These are phyloP conservation scores for Vaccinium darrowii DNA, from an alignment of 148 eudicot species.

Conservation along the genomic window DNA sequence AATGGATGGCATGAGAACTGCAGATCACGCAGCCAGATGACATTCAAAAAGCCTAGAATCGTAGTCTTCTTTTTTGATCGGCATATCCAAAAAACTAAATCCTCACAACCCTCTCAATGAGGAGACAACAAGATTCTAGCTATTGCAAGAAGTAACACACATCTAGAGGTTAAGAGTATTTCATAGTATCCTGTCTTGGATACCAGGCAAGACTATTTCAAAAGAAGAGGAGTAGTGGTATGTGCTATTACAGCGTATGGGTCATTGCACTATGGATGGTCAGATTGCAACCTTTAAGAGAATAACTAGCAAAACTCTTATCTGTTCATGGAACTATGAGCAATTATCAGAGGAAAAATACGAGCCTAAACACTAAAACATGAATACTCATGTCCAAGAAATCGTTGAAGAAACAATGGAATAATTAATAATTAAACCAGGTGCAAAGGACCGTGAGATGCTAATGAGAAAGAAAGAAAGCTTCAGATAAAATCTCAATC, in stretches of 20 bases:
- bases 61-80: background rate
- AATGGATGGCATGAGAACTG: background rate
- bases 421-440: background rate
- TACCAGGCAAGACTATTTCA: background rate
- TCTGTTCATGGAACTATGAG: background rate
- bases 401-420: background rate
- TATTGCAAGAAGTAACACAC: background rate
- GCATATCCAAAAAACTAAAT: background rate
- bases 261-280: constrained; percentile 1
- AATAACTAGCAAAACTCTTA: background rate
- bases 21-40: background rate
- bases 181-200: background rate
- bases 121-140: background rate
- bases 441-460: background rate
- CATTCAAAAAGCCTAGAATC: background rate
- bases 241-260: background rate
- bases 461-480: background rate
- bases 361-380: background rate
- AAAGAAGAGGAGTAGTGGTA: background rate
- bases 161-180: background rate
- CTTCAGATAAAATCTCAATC: background rate
- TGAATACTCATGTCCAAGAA: background rate
- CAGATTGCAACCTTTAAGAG: background rate
- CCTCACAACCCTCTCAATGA: background rate
- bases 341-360: background rate